Percentiles rank a stretch among this genome's conserved stretches.
These are phyloP conservation scores for Cucumis hystrix DNA, from an alignment of 306 rosid genomes.

Conservation along the genomic window DNA sequence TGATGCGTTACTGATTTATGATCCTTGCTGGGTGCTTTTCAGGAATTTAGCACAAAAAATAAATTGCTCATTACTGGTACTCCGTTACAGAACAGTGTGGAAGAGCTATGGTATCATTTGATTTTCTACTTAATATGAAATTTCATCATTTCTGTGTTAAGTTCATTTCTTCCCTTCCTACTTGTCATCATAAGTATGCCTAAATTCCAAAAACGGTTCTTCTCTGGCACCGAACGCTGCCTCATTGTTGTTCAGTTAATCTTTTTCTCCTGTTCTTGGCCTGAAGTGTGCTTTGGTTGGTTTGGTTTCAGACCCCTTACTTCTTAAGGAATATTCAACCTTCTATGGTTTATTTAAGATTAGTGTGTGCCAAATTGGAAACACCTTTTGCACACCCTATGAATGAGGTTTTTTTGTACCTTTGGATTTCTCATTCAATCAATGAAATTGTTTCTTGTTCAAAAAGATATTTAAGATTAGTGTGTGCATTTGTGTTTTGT, in stretches of 20 bases:
- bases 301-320: background rate
- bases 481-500: background rate
- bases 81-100: slow-evolving; percentile 95
- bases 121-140: background rate
- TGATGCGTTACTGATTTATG: slow-evolving; percentile 5
- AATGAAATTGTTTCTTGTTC: too few relatives aligned
- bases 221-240: background rate
- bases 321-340: background rate
- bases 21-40: slow-evolving; percentile 10
- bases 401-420: too few relatives aligned
- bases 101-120: slow-evolving; percentile 77
- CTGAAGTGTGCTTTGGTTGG: background rate
- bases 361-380: background rate
- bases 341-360: background rate
- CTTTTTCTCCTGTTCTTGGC: background rate
- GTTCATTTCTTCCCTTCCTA: background rate
- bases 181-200: background rate
- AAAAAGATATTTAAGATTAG: background rate
- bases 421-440: too few relatives aligned
- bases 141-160: background rate
- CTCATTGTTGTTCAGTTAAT: background rate
- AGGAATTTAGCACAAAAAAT: slow-evolving; percentile 99
- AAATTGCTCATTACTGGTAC: slow-evolving; percentile 97
- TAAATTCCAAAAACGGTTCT: background rate
- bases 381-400: too few relatives aligned